Conservation (phyloP, 805 yeast species). For the Metschnikowia rubicola region DNA sequence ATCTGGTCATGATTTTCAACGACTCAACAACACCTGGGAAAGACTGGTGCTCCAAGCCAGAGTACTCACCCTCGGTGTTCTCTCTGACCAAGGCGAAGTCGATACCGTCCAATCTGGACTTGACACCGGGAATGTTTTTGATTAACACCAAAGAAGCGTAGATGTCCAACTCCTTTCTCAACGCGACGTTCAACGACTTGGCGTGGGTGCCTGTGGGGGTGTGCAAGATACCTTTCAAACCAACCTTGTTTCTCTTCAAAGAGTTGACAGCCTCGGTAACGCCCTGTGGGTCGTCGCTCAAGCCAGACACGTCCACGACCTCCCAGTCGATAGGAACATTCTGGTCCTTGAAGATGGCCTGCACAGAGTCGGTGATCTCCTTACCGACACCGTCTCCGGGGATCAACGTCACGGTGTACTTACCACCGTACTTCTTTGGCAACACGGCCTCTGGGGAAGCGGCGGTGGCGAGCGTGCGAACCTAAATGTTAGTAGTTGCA, state of each 20-base stretch:
- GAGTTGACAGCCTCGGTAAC: conserved; percentile 86
- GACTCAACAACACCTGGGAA: conserved; percentile 98
- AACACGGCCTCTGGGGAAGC: conserved; percentile 60
- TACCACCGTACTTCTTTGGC: conserved; percentile 93
- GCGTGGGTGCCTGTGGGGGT: conserved; percentile 78
- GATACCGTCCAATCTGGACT: conserved; percentile 82
- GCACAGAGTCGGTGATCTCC: conserved; percentile 91
- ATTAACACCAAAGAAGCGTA: conserved; percentile 93
- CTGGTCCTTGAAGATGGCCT: conserved; percentile 81
- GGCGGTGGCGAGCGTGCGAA: conserved; percentile 51
- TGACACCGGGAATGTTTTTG: conserved; percentile 91
- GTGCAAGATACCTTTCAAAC: conserved; percentile 92
- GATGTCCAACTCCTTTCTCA: conserved; percentile 93
- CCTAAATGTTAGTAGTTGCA: conserved; percentile 29
- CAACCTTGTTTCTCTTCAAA: conserved; percentile 92
- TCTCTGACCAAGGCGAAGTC: conserved; percentile 96
- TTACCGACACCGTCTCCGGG: conserved; percentile 99
- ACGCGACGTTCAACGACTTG: conserved; percentile 89
- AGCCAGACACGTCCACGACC: conserved; percentile 41
- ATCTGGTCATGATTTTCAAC: conserved; percentile 87
- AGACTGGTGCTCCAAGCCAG: conserved; percentile 96
- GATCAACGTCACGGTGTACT: conserved; percentile 87
- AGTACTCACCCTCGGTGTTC: conserved; percentile 98
- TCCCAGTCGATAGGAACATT: conserved; percentile 95
- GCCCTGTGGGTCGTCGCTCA: conserved; percentile 42